These are phyloP conservation scores for Nicotiana undulata DNA, from an alignment of 257 asterid species.

Conservation along the genomic window DNA sequence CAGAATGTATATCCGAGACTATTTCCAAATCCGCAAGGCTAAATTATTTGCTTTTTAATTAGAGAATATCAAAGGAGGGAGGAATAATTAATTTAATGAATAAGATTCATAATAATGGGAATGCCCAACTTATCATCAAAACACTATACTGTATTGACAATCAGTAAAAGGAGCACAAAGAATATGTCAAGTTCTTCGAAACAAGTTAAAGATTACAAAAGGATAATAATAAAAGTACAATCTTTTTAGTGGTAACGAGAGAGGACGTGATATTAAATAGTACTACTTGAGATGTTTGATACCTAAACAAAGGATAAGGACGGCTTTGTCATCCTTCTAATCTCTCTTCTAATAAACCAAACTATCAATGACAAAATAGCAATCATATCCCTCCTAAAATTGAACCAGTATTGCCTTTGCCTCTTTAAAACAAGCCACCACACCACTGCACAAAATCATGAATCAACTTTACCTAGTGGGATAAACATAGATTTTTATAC, in stretches of 20 bases:
- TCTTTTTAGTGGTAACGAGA: not conserved
- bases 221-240: not conserved
- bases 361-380: not conserved
- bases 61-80: not conserved
- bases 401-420: not conserved
- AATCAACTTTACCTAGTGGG: not conserved
- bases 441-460: not conserved
- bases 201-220: not conserved
- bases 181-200: not conserved
- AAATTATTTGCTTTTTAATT: not conserved
- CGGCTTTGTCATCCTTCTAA: not conserved
- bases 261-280: not conserved
- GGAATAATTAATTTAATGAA: not conserved
- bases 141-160: no score
- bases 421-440: not conserved
- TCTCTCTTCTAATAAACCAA: not conserved
- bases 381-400: not conserved
- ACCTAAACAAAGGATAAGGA: not conserved
- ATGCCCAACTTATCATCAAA: no score
- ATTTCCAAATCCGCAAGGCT: not conserved
- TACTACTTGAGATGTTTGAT: not conserved
- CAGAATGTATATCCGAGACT: no score
- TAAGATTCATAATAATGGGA: no score
- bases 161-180: not conserved
- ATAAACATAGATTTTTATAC: not conserved